Base-by-base conservation (phyloP, 768 basidiomycete genomes). In the Pisolithus sp. region DNA sequence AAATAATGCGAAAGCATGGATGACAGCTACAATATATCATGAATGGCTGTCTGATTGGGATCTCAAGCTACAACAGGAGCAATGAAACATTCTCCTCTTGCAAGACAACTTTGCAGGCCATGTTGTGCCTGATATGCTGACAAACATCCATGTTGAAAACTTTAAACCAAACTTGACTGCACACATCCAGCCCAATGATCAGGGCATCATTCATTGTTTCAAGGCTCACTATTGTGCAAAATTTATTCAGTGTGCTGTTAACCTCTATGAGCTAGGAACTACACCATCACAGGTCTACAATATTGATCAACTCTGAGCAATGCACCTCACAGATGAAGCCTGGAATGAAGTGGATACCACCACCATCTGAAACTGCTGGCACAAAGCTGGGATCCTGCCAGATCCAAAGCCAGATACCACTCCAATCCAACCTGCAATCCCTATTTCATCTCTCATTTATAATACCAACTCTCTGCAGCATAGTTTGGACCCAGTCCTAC, bases 1-100 rank as follows among this genome's bases (percentile, higher is more conserved):
- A 9, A 68, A 66, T 58, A 74, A 73, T 57, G 57, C 56, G 21
- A 74, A 68, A 50, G 68, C 69, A 5, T 73, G 70, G 71, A 74
- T 73, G 71, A 72, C 65, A 0, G 34, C 58, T 0, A 40, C 47
- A 9, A 52, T 72, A 1, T 74, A 68, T 60, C 56, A 68, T 34
- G 62, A 70, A 28, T 74, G 69, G 68, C 52, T 73, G 45, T 44
- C 47, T 17, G n/a, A 62, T n/a, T 69, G 63, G 62, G 69, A 73
- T 58, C 54, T 67, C 9, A 62, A 66, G 47, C 69, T 71, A 51
- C 10, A 18, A 24, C 13, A 24, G 24, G 26, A 45, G 26, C 26
- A n/a, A 4, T 26, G 26, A 24, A 26, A 24, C 26, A 24, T 24
- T 15, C 23, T 26, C 9, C 26, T 45, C 44, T 24, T 45, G 23